Evolutionary conservation across 2,329 filamentous ascomycete genomes (phyloP).

Genomic region (Cladosporium halotolerans): DNA sequence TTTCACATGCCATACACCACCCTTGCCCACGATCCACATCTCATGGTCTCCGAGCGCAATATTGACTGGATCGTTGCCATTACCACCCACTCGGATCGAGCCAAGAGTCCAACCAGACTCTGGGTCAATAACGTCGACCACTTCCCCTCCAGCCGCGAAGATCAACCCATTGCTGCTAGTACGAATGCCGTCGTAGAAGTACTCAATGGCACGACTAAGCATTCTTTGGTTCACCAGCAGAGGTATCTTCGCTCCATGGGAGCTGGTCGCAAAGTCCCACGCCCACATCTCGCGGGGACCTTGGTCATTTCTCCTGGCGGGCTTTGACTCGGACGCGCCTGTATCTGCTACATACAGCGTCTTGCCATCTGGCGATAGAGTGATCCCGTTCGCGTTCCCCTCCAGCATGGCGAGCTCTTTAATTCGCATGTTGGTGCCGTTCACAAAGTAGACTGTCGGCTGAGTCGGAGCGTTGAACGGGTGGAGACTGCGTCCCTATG

Average conservation of each 20-base stretch:
- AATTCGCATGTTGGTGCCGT: neutral
- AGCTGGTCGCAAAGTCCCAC: constrained; percentile 8
- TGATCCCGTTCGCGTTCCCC: constrained; percentile 22
- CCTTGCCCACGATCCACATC: constrained; percentile 13
- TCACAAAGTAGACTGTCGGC: constrained; percentile 10
- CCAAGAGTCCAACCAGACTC: constrained; percentile 6
- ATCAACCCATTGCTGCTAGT: constrained; percentile 3
- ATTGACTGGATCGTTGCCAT: constrained; percentile 10
- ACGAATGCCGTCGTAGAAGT: constrained; percentile 11
- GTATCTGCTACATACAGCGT: constrained; percentile 24
- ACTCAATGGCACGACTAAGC: constrained; percentile 6
- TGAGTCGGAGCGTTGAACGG: constrained; percentile 8
- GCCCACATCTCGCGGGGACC: constrained; percentile 37
- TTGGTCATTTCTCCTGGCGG: constrained; percentile 9
- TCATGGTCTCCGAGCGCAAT: constrained; percentile 11
- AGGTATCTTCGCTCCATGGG: neutral
- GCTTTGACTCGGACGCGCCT: constrained; percentile 12
- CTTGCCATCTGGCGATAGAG: constrained; percentile 19
- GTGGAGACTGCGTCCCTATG: constrained; percentile 10
- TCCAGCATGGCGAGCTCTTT: constrained; percentile 10
- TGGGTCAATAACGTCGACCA: constrained; percentile 10
- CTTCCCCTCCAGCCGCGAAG: constrained; percentile 10
- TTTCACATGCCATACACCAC: constrained; percentile 13
- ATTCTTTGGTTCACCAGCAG: constrained; percentile 1
- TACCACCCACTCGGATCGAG: constrained; percentile 8